These are phyloP conservation scores for Aspergillus eucalypticola DNA, from an alignment of 2,329 filamentous ascomycete species.

Conservation along the genomic window DNA sequence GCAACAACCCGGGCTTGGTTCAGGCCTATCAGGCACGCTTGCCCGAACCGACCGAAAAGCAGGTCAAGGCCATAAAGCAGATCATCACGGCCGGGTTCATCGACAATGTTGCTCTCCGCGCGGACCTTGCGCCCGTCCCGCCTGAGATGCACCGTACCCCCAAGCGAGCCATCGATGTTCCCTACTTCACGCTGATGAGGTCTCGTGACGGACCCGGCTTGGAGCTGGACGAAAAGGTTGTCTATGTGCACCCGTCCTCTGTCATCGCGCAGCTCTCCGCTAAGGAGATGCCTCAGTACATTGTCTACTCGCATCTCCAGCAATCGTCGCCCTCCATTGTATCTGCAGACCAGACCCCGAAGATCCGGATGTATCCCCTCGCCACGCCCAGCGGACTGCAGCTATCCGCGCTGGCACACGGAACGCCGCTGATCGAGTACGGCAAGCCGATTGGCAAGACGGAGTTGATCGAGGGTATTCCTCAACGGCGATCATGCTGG, in stretches of 20 bases:
- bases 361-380: slow-evolving; percentile 84
- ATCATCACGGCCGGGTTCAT: slow-evolving; percentile 91
- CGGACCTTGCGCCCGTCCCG: slow-evolving; percentile 76
- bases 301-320: slow-evolving; percentile 86
- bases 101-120: slow-evolving; percentile 89
- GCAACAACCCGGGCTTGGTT: slow-evolving; percentile 62
- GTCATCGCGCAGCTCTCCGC: slow-evolving; percentile 69
- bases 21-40: slow-evolving; percentile 51
- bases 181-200: slow-evolving; percentile 84
- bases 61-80: slow-evolving; percentile 80
- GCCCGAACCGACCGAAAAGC: slow-evolving; percentile 63
- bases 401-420: slow-evolving; percentile 75
- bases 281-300: slow-evolving; percentile 78
- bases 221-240: slow-evolving; percentile 61
- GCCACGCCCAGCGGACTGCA: slow-evolving; percentile 76
- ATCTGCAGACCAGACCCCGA: slow-evolving; percentile 58
- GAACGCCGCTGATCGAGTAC: slow-evolving; percentile 79
- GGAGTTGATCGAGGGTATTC: slow-evolving; percentile 49
- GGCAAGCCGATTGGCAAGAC: slow-evolving; percentile 91
- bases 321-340: slow-evolving; percentile 58
- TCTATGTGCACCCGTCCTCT: slow-evolving; percentile 86
- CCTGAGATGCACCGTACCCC: slow-evolving; percentile 69
- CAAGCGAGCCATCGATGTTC: slow-evolving; percentile 84
- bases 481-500: slow-evolving; percentile 71
- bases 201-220: slow-evolving; percentile 50